Base-by-base conservation (phyloP, 768 basidiomycete genomes). In the Auricularia heimuer region DNA sequence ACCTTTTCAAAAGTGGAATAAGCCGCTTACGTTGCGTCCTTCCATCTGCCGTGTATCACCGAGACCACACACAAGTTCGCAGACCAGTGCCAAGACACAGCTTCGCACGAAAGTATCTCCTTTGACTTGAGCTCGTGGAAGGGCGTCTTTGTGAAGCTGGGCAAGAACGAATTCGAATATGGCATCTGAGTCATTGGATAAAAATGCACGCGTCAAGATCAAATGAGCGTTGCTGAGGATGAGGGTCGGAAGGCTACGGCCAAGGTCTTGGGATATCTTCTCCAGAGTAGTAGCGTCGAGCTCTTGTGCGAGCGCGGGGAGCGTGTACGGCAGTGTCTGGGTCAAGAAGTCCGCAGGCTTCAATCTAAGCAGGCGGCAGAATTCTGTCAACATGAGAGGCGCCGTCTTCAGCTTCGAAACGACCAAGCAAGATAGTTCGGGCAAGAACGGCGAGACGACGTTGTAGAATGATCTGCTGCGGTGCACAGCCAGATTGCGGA, bases 41-140 rank as follows among this genome's bases (percentile, higher is more conserved):
- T 78, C 74, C 3, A 73, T 74, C 0, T 73, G 70, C 62, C 85
- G 81, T 63, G 87, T 83, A 68, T 94, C 84, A 2, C 94, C 95
- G 71, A 97, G 77, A 11, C 82, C 81, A 42, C 93, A 80, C 21
- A 94, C 87, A 29, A 98, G 76, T 66, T 88, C 85, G 4, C 86
- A 85, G 12, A 96, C 78, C 34, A 96, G 76, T 3, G 85, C 81
- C 1, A 91, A 81, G 36, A 88, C 75, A 66, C 83, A 87, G 66
- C 85, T 86, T 60, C 83, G 83, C 54, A 94, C 81, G 34, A 70
- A 74, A 44, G 80, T 77, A 33, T 78, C 76, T 54, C 81, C 79
- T 2, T 69, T 69, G 6, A 75, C 73, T 45, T 71, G 72, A 11
- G 75, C 72, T 3, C 63, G 66, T 12, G 72, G 71, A 35, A 71